Evolutionary conservation across 2,329 filamentous ascomycete species (phyloP).

Genomic region (Scolecobasidium constrictum): DNA sequence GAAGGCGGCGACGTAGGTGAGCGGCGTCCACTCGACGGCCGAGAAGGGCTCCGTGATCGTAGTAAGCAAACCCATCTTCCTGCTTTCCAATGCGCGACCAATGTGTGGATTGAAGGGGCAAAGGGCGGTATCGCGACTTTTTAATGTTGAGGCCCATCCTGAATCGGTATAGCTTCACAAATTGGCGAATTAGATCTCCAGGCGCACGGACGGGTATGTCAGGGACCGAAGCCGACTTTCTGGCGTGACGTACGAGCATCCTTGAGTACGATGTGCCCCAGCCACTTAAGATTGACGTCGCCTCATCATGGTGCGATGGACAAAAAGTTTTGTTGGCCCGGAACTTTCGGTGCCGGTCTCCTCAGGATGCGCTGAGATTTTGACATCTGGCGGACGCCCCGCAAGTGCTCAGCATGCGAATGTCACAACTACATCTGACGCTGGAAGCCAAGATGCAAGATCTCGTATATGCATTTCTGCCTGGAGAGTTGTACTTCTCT

Average conservation of each 20-base stretch:
- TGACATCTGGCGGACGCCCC: too few species aligned
- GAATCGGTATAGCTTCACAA: too few species aligned
- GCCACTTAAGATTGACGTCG: too few species aligned
- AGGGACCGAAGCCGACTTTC: not conserved
- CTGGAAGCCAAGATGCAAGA: too few species aligned
- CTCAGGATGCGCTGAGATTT: not conserved
- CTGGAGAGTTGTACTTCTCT: too few species aligned
- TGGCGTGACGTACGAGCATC: not conserved
- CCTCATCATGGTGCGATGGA: too few species aligned
- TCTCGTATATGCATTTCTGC: too few species aligned
- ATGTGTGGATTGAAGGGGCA: not conserved
- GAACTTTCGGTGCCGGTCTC: not conserved
- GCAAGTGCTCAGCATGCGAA: too few species aligned
- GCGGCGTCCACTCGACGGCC: not conserved
- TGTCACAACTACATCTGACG: too few species aligned
- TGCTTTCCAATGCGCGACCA: not conserved
- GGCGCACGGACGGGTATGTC: not conserved
- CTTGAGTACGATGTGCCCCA: too few species aligned
- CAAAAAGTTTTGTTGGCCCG: not conserved
- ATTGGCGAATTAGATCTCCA: not conserved
- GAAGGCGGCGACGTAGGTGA: not conserved
- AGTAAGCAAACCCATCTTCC: slow-evolving; percentile 6
- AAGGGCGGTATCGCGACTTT: not conserved
- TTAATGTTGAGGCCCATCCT: slow-evolving; percentile 1
- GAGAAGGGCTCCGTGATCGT: not conserved